Evolutionary conservation across 129 eudicot species (phyloP).

Genomic region (Apium graveolens): DNA sequence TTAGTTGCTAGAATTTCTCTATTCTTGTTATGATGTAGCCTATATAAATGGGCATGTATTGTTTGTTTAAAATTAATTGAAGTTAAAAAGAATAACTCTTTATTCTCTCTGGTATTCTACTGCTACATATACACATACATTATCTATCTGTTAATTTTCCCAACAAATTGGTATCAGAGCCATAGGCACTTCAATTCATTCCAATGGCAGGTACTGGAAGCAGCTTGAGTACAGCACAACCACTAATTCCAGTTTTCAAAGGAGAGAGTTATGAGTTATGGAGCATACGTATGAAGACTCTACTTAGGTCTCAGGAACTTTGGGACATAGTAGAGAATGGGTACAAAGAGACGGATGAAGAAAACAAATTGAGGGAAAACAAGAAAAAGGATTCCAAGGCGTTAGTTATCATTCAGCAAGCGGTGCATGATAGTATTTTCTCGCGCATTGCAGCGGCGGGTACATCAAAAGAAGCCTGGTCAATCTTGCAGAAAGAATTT

Average conservation of each 20-base stretch:
- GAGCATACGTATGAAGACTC: background rate
- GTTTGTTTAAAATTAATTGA: too few species aligned
- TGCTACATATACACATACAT: too few species aligned
- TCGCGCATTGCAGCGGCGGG: background rate
- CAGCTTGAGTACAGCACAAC: background rate
- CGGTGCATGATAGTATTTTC: background rate
- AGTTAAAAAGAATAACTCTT: too few species aligned
- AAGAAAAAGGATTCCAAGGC: slow-evolving; percentile 8
- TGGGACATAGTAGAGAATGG: background rate
- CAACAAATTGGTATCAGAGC: too few species aligned
- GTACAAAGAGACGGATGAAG: background rate
- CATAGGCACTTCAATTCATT: too few species aligned
- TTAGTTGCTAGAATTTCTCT: too few species aligned
- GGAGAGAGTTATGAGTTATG: background rate
- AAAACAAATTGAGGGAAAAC: background rate
- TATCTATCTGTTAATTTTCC: too few species aligned
- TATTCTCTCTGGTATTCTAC: too few species aligned
- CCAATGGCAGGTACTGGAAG: too few species aligned
- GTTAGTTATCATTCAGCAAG: background rate
- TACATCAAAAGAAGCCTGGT: background rate
- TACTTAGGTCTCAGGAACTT: background rate
- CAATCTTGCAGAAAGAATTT: background rate
- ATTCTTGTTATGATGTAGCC: too few species aligned
- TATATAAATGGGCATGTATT: too few species aligned
- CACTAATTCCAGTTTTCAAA: background rate